Base-by-base conservation (phyloP, 805 yeast genomes). In the Saccharomyces eubayanus region DNA sequence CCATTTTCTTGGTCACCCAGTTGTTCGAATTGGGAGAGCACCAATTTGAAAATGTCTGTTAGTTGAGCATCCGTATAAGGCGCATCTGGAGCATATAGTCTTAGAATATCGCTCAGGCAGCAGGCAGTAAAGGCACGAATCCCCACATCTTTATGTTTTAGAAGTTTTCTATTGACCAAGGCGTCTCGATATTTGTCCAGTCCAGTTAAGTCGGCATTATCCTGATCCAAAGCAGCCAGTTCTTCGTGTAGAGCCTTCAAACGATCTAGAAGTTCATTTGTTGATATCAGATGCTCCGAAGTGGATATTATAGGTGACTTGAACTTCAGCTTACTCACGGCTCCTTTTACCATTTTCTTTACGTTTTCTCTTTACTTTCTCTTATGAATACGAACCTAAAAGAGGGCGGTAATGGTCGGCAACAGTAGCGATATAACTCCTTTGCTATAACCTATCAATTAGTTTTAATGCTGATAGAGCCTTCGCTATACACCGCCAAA, bases 41-140 rank as follows among this genome's bases (percentile, higher is more conserved):
- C 81, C 6, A 87, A 74, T 58, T 77, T 79, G 72, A 90, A 89
- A 20, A 89, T 78, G 3, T 75, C 83, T 0, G 82, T 73, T 41
- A 90, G 73, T 59, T 85, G 84, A 1, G 72, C 57, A 27, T 83
- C 82, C 1, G 86, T 81, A 68, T 78, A 90, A 3, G 97, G 97
- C 6, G 96, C 96, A 65, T 90, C 88, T 0, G 97, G 97, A 0
- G 96, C 97, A 62, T 77, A 85, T 14, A 91, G 67, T 54, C 96
- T 74, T 46, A 90, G 69, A 9, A 91, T 74, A 65, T 90, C 96
- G 5, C 89, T 76, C 6, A 89, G 57, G 57, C 94, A 83, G 62
- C 95, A 85, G 6, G 94, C 83, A 1, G 78, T 78, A 54, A 75
- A 80, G 0, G 91, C 81, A 58, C 83, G 85, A 6, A 90, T 82